Percentiles rank a stretch among this genome's conserved stretches.
These are phyloP conservation scores for Vinca minor DNA, from an alignment of 257 asterid species.

Conservation along the genomic window DNA sequence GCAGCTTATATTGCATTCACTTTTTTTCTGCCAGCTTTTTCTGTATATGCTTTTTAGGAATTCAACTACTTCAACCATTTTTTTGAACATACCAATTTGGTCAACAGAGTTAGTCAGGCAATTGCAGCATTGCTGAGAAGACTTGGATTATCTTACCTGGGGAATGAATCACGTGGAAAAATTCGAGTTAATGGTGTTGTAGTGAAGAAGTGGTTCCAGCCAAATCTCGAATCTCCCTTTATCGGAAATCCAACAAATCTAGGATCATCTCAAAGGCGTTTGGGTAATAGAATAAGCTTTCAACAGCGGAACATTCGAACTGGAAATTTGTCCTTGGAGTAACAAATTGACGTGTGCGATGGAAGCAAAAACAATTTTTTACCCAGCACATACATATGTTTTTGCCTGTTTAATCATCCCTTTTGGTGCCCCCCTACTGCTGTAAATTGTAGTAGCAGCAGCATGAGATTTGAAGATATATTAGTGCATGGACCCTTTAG, in stretches of 20 bases:
- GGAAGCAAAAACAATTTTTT: slow-evolving; percentile 15
- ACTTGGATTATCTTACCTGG: slow-evolving; percentile 63
- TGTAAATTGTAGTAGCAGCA: background rate
- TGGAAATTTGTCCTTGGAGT: slow-evolving; percentile 55
- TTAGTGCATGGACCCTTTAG: background rate
- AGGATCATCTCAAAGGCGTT: slow-evolving; percentile 38
- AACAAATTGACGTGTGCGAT: slow-evolving; percentile 18
- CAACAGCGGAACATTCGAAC: slow-evolving; percentile 76
- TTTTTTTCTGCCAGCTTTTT: too few species aligned
- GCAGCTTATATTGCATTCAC: background rate
- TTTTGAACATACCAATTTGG: slow-evolving; percentile 20
- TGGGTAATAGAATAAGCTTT: slow-evolving; percentile 60
- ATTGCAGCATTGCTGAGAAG: slow-evolving; percentile 75
- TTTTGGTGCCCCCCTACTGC: background rate
- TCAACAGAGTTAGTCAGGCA: slow-evolving; percentile 72
- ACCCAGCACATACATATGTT: background rate
- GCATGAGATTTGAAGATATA: background rate
- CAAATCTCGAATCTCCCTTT: slow-evolving; percentile 53
- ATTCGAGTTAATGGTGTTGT: slow-evolving; percentile 65
- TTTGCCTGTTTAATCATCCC: background rate
- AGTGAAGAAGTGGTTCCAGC: slow-evolving; percentile 81
- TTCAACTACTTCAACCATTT: background rate
- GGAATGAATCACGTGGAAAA: slow-evolving; percentile 78
- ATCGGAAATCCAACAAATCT: slow-evolving; percentile 28
- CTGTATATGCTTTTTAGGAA: background rate